A percentile compares a stretch with the other conserved stretches of the same genome.
phyloP scores from a whole-genome alignment of 805 yeast genomes.

The Suhomyces xylopsoci region DNA sequence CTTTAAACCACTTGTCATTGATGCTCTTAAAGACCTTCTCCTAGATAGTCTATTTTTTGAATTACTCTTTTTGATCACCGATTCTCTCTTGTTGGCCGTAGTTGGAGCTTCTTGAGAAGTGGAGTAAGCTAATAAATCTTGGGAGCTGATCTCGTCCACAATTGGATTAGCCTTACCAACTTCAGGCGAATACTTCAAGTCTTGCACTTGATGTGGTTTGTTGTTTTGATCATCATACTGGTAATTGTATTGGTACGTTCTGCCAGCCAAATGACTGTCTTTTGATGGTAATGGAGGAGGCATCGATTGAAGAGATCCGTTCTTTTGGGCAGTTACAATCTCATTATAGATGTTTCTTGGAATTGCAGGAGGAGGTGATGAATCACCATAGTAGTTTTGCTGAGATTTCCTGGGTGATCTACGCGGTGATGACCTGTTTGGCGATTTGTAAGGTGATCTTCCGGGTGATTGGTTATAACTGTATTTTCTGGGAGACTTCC shows the following conservation, averaged over 20 bases:
- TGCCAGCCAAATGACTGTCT: constrained; percentile 17
- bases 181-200: neutral
- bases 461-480: constrained; percentile 13
- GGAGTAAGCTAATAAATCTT: constrained; percentile 27
- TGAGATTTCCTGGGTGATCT: constrained; percentile 23
- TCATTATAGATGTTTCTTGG: constrained; percentile 45
- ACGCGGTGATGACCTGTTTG: constrained; percentile 17
- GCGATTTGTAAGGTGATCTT: constrained; percentile 16
- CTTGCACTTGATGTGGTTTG: constrained; percentile 3
- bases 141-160: constrained; percentile 18
- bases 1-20: constrained; percentile 46
- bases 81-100: constrained; percentile 25
- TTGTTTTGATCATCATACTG: constrained; percentile 3
- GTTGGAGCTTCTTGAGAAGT: constrained; percentile 13
- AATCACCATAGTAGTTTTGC: constrained; percentile 8
- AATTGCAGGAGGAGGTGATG: constrained; percentile 25
- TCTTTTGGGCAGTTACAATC: constrained; percentile 34
- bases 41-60: constrained; percentile 30
- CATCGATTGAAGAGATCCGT: constrained; percentile 23
- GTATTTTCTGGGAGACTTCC: constrained; percentile 21
- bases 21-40: constrained; percentile 37
- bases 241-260: constrained; percentile 3
- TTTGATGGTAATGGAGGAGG: constrained; percentile 45
- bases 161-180: constrained; percentile 12
- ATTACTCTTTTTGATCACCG: constrained; percentile 21